Conservation (phyloP, 2,329 filamentous ascomycete genomes). For the Fusarium sterilihyphosum region DNA sequence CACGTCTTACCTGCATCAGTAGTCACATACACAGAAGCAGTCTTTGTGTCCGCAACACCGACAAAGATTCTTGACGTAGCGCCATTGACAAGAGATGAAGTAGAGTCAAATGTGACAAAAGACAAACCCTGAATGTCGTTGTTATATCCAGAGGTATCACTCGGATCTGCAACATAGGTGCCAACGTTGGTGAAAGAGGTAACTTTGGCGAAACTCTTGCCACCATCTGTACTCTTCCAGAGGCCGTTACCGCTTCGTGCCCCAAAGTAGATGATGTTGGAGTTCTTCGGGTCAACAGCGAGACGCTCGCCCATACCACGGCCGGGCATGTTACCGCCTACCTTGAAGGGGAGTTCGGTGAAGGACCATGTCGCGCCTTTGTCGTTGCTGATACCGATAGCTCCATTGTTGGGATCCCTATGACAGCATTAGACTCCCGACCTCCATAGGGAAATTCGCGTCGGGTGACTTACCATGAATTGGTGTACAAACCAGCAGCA, state of each 20-base stretch:
- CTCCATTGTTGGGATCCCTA: slow-evolving; percentile 63
- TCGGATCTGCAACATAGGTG: slow-evolving; percentile 57
- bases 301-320: slow-evolving; percentile 68
- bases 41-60: slow-evolving; percentile 62
- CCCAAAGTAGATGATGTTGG: slow-evolving; percentile 67
- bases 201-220: slow-evolving; percentile 64
- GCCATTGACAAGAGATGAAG: slow-evolving; percentile 55
- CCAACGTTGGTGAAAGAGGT: slow-evolving; percentile 61
- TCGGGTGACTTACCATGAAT: slow-evolving; percentile 50
- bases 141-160: slow-evolving; percentile 56
- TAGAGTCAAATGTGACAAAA: slow-evolving; percentile 66
- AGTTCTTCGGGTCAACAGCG: slow-evolving; percentile 66
- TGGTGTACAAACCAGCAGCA: slow-evolving; percentile 68
- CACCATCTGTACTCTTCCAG: slow-evolving; percentile 66
- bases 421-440: background rate
- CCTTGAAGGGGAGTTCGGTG: slow-evolving; percentile 65
- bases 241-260: slow-evolving; percentile 67
- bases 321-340: slow-evolving; percentile 70
- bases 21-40: slow-evolving; percentile 63
- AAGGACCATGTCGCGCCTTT: slow-evolving; percentile 62
- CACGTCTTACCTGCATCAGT: slow-evolving; percentile 64
- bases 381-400: slow-evolving; percentile 65
- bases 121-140: slow-evolving; percentile 58
- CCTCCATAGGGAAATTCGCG: accelerated
- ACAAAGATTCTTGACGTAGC: slow-evolving; percentile 67